A percentile compares a stretch with the other conserved stretches of the same genome.
These are phyloP conservation scores for Auricularia heimuer DNA, from an alignment of 768 basidiomycete genomes.

Conservation along the genomic window DNA sequence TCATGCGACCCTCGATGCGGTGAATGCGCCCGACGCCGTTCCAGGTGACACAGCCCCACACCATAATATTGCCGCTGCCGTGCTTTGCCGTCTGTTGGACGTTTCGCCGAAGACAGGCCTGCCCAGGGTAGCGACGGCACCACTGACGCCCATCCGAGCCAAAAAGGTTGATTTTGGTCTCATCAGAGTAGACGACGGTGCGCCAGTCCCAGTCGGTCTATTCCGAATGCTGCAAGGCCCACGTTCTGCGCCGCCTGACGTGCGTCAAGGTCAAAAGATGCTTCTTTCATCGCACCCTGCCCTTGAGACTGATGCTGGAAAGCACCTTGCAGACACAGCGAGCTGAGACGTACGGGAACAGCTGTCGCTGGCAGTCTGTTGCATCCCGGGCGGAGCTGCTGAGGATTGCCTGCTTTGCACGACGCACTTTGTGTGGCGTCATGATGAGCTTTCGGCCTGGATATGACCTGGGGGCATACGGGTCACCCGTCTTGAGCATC, in stretches of 20 bases:
- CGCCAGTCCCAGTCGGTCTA: conserved; percentile 23
- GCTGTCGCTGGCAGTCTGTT: conserved; percentile 4
- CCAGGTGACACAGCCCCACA: conserved; percentile 27
- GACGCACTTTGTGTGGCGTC: too few species aligned
- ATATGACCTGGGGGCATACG: too few species aligned
- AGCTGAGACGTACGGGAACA: conserved; percentile 4
- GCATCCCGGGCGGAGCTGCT: neutral
- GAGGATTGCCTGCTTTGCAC: too few species aligned
- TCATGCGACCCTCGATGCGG: conserved; percentile 25
- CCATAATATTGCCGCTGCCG: conserved; percentile 26
- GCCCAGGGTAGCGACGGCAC: conserved; percentile 21
- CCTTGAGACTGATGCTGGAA: conserved; percentile 5
- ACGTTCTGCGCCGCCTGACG: conserved; percentile 11
- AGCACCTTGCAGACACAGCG: conserved; percentile 1
- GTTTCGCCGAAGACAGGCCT: conserved; percentile 15
- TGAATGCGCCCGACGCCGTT: conserved; percentile 20
- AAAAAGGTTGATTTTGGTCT: conserved; percentile 25
- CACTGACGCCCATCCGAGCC: conserved; percentile 24
- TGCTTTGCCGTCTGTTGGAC: conserved; percentile 24
- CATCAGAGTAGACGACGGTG: conserved; percentile 22
- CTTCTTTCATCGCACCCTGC: conserved; percentile 3
- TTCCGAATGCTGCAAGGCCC: conserved; percentile 16
- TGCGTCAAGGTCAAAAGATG: conserved; percentile 17
- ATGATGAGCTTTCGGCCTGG: too few species aligned
- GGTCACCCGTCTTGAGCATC: too few species aligned